These are phyloP conservation scores for Hamamelis virginiana DNA, from an alignment of 164 flowering plant species.

Conservation along the genomic window DNA sequence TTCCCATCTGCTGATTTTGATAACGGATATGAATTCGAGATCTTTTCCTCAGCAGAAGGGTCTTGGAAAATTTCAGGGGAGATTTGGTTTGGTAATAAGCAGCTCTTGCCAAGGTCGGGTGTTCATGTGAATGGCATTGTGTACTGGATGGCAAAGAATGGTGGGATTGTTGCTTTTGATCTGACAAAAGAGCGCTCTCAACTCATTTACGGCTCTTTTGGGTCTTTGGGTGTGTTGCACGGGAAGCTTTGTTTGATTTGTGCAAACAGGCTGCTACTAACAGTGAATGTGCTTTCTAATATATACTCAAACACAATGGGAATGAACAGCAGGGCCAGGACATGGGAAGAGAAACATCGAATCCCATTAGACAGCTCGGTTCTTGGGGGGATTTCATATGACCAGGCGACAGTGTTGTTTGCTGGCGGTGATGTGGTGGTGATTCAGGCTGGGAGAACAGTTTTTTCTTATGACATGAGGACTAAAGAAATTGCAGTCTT, in stretches of 20 bases:
- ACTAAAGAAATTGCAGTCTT: constrained; percentile 11
- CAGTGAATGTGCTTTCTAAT: constrained; percentile 25
- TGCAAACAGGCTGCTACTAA: neutral
- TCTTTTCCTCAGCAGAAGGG: constrained; percentile 37
- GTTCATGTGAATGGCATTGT: constrained; percentile 37
- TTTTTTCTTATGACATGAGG: constrained; percentile 21
- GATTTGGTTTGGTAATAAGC: constrained; percentile 29
- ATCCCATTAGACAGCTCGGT: neutral
- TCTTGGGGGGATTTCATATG: neutral
- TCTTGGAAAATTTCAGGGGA: constrained; percentile 47
- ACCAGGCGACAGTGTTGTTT: constrained; percentile 8
- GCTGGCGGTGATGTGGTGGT: constrained; percentile 22
- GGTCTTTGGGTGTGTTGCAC: constrained; percentile 25
- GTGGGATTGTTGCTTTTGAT: constrained; percentile 35
- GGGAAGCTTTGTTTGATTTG: constrained; percentile 33
- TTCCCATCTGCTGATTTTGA: constrained; percentile 46
- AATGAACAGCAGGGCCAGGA: constrained; percentile 13
- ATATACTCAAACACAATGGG: constrained; percentile 40
- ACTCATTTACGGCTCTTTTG: constrained; percentile 10
- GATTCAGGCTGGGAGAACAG: constrained; percentile 4
- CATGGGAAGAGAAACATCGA: constrained; percentile 20
- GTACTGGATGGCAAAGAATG: constrained; percentile 28
- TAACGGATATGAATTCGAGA: constrained; percentile 48
- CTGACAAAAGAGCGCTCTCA: constrained; percentile 32
- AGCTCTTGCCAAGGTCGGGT: constrained; percentile 26